Base-by-base conservation (phyloP, 1,139 yeast species). In the Suhomyces atakaporum region DNA sequence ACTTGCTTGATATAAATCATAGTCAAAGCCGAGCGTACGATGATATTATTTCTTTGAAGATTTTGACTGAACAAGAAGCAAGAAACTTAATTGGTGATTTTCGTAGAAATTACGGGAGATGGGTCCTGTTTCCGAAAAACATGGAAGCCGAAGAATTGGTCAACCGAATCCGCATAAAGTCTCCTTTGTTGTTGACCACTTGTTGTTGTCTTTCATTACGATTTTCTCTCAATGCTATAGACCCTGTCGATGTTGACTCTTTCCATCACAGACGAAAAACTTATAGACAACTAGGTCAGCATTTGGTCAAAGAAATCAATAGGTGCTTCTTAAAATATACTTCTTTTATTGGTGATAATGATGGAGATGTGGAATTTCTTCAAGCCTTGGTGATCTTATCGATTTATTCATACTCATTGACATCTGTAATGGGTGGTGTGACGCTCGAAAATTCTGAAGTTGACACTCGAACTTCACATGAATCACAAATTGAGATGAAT, bases 121-220 rank as follows among this genome's bases (percentile, higher is more conserved):
- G 95, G 95, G 81, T 84, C 3, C 80, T 86, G 40, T 79, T 85
- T 37, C 89, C 92, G 0, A 72, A 75, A 29, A 64, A 64, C 16
- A 56, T 76, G 25, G 60, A 79, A 2, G 72, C 83, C 0, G 73
- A 63, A 13, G 67, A 62, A 16, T 60, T 85, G 25, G 64, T 84
- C 7, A 73, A 67, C n/a, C 58, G 75, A 25, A 68, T 84, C 29
- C 60, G 82, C 25, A 46, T 50, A 18, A 68, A 74, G 26, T 80
- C 87, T 13, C 79, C 92, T 0, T 63, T 85, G 29, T 62, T 85
- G 14, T 60, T 85, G 20, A 81, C 89, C 0, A 73, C 82, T 0
- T 79, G 87, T 43, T 83, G 90, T 50, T 65, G 79, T 25, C 63
- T 83, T 11, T 74, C 87, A 0, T 60, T 81, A 26, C 60, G 85